Percentiles rank a stretch among this genome's conserved stretches.
phyloP scores from a whole-genome alignment of 495 filamentous ascomycete genomes.

The Daldinia decipiens region DNA sequence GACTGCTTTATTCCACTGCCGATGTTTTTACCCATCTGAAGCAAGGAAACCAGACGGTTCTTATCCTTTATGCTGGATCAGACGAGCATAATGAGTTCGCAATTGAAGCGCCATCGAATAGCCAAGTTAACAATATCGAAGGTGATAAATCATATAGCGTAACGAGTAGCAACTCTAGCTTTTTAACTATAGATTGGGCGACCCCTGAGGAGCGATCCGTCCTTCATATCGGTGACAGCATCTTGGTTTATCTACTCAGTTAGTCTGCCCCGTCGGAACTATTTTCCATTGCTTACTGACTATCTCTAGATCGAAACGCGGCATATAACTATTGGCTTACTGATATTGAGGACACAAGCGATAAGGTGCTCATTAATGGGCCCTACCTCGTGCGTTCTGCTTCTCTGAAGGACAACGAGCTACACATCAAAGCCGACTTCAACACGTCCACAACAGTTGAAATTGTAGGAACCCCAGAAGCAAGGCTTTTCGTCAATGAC shows the following conservation, averaged over 20 bases:
- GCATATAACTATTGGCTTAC: slow-evolving; percentile 81
- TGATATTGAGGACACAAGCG: slow-evolving; percentile 52
- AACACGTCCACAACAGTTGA: slow-evolving; percentile 72
- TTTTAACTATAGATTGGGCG: slow-evolving; percentile 46
- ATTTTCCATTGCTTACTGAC: not conserved
- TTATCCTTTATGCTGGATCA: slow-evolving; percentile 77
- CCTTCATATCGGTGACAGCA: slow-evolving; percentile 62
- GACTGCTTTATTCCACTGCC: slow-evolving; percentile 77
- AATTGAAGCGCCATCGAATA: slow-evolving; percentile 55
- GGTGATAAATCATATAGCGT: slow-evolving; percentile 52
- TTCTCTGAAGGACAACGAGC: slow-evolving; percentile 57
- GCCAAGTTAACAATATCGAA: slow-evolving; percentile 62
- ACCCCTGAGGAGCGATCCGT: slow-evolving; percentile 44
- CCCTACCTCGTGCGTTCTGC: slow-evolving; percentile 80
- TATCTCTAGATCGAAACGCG: slow-evolving; percentile 66
- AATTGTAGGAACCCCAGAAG: slow-evolving; percentile 67
- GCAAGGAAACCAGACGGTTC: slow-evolving; percentile 56
- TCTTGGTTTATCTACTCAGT: slow-evolving; percentile 62
- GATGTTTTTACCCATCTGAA: slow-evolving; percentile 75
- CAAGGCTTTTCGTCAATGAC: slow-evolving; percentile 69
- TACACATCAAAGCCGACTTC: slow-evolving; percentile 75
- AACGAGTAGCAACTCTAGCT: slow-evolving; percentile 50
- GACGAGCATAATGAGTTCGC: slow-evolving; percentile 76
- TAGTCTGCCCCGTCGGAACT: not conserved
- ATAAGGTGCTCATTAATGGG: slow-evolving; percentile 71